Evolutionary conservation across 164 flowering plant genomes (phyloP), one percentile per base, ranked within the genome.

Genomic region (Vitis rotundifolia): DNA sequence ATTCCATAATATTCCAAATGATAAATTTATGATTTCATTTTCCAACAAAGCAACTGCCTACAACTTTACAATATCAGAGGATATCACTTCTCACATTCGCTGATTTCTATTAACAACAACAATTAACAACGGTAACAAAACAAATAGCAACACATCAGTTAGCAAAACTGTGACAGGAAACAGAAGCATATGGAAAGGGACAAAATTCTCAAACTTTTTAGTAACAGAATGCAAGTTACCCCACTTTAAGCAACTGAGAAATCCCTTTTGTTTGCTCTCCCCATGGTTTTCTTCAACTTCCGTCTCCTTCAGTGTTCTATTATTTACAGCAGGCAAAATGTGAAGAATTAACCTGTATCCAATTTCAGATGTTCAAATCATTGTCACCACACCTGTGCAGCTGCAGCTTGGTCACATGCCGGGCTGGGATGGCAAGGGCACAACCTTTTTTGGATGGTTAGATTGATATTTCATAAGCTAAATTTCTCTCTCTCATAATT

Each of bases 401-500:
- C 64, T 50, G 3, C n/a, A 2, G 64, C 16, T 37, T 15, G 18
- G 37, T n/a, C 54, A 50, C 67, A 50, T 19, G 44, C 16, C 7
- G 44, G 44, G 44, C 44, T 37, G 49, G 9, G 53, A 6, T 11
- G 9, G 9, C 8, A 50, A 22, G 13, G 13, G 12, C 16, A 26
- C 50, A 49, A 26, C 10, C 55, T 50, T 19, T 31, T 12, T 64
- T 6, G 37, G 19, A 6, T 26, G 31, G 5, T 49, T n/a, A 15
- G 16, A 52, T 22, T 61, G 7, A 48, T 47, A 29, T 28, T 13
- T 59, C 56, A 26, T 22, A 14, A 49, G 47, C 66, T 68, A 76
- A 71, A 74, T 64, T 53, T 83, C 81, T 70, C 79, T 81, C 50
- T 88, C 89, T 48, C 76, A 71, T 28, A 80, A 68, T 78, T 92